A percentile compares a stretch with the other conserved stretches of the same genome.
phyloP scores from a whole-genome alignment of 2,329 filamentous ascomycete species.

The Chalara sp. region DNA sequence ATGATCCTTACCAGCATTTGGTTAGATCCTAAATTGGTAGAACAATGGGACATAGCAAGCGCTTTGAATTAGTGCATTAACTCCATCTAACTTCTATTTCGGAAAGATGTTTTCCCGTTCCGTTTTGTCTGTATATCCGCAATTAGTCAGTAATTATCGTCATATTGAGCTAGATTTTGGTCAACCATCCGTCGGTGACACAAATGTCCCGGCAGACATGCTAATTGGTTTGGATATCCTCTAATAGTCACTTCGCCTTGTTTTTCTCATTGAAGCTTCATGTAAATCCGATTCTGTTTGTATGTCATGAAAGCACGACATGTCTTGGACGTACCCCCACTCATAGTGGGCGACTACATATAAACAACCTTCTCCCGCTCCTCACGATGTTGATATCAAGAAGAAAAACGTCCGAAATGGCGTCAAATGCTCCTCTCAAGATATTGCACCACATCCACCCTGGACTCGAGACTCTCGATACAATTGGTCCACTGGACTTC shows the following conservation, averaged over 20 bases:
- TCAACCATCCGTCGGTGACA: background rate
- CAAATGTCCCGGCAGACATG: background rate
- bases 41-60: too few species aligned
- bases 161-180: background rate
- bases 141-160: background rate
- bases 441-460: background rate
- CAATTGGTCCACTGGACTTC: constrained; percentile 48
- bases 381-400: background rate
- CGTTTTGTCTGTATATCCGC: too few species aligned
- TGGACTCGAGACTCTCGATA: constrained; percentile 40
- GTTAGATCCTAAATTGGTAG: too few species aligned
- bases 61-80: too few species aligned
- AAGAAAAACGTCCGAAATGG: background rate
- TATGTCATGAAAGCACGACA: too few species aligned
- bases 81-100: too few species aligned
- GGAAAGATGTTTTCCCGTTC: too few species aligned
- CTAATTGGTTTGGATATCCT: background rate
- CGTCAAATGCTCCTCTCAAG: background rate
- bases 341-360: background rate
- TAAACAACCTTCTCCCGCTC: background rate
- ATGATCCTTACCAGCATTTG: too few species aligned
- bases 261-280: background rate
- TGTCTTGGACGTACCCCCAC: too few species aligned
- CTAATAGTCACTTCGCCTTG: too few species aligned
- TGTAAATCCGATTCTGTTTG: background rate